phyloP scores from a whole-genome alignment of 2,329 filamentous ascomycete species.

The Penicillium sp. region DNA sequence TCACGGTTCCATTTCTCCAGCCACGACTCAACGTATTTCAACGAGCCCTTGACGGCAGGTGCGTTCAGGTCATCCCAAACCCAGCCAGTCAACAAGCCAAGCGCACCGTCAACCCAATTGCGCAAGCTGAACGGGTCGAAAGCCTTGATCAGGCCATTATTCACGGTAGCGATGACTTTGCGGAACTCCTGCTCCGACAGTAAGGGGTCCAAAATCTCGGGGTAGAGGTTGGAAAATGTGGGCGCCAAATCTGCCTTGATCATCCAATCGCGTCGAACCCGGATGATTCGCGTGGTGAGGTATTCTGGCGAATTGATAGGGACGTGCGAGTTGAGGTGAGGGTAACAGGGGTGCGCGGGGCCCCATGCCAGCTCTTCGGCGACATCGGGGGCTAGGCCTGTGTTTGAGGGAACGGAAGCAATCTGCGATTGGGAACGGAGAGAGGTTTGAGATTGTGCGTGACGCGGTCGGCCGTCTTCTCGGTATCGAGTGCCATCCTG shows the following conservation, averaged over 20 bases:
- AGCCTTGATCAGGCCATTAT: slow-evolving; percentile 70
- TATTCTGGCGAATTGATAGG: slow-evolving; percentile 74
- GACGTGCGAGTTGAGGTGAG: slow-evolving; percentile 90
- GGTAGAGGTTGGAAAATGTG: slow-evolving; percentile 92
- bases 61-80: slow-evolving; percentile 89
- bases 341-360: slow-evolving; percentile 89
- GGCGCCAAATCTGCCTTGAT: slow-evolving; percentile 85
- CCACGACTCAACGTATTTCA: slow-evolving; percentile 74
- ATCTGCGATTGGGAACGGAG: slow-evolving; percentile 43
- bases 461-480: slow-evolving; percentile 34
- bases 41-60: slow-evolving; percentile 70
- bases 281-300: slow-evolving; percentile 80
- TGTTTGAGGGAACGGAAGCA: slow-evolving; percentile 41
- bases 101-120: slow-evolving; percentile 75
- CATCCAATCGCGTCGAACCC: slow-evolving; percentile 90
- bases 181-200: slow-evolving; percentile 86
- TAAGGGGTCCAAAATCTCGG: slow-evolving; percentile 88
- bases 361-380: slow-evolving; percentile 83
- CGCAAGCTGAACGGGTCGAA: slow-evolving; percentile 77
- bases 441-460: slow-evolving; percentile 43
- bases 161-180: slow-evolving; percentile 76
- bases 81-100: slow-evolving; percentile 87
- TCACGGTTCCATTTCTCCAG: slow-evolving; percentile 84
- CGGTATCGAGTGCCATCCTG: slow-evolving; percentile 22
- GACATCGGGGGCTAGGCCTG: slow-evolving; percentile 47